A percentile compares a stretch with the other conserved stretches of the same genome.
phyloP scores from a whole-genome alignment of 805 yeast genomes.

The Candida michaelii region DNA sequence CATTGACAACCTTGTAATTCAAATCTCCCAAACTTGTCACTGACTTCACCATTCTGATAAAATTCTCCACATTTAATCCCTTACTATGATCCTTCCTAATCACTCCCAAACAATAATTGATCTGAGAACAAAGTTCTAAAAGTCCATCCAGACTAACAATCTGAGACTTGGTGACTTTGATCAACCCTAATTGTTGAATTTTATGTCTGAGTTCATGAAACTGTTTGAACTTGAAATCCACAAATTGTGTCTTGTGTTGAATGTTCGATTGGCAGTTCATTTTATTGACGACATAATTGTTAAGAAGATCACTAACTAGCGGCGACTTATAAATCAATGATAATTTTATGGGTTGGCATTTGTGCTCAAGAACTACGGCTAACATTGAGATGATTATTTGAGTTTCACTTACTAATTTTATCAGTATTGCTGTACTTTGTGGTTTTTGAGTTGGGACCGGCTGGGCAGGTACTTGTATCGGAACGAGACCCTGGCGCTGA shows the following conservation, averaged over 20 bases:
- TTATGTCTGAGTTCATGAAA: conserved; percentile 30
- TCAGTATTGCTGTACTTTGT: too few relatives aligned
- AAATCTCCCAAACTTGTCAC: conserved; percentile 14
- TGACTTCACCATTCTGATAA: conserved; percentile 8
- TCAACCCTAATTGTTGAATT: conserved; percentile 23
- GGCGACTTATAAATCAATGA: conserved; percentile 21
- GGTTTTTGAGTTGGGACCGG: too few relatives aligned
- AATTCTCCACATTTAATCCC: conserved; percentile 12
- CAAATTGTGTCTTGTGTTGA: conserved; percentile 1
- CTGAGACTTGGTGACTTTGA: conserved; percentile 25
- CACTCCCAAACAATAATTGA: conserved; percentile 16
- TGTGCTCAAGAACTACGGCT: conserved; percentile 18
- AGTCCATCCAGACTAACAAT: conserved; percentile 20
- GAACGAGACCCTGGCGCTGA: too few relatives aligned
- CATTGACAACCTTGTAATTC: conserved; percentile 23
- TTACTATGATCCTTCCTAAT: conserved; percentile 10
- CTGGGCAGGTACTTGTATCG: too few relatives aligned
- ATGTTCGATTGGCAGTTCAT: not conserved
- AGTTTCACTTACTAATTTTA: conserved; percentile 19
- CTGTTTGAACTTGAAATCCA: conserved; percentile 10
- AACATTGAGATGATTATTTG: conserved; percentile 26
- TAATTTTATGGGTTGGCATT: conserved; percentile 19
- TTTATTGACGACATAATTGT: conserved; percentile 15
- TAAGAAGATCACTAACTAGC: conserved; percentile 18
- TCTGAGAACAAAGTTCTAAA: conserved; percentile 12